A percentile compares a stretch with the other conserved stretches of the same genome.
Conservation (phyloP, 371 early-diverging fungal genomes). For the Catenaria anguillulae region DNA sequence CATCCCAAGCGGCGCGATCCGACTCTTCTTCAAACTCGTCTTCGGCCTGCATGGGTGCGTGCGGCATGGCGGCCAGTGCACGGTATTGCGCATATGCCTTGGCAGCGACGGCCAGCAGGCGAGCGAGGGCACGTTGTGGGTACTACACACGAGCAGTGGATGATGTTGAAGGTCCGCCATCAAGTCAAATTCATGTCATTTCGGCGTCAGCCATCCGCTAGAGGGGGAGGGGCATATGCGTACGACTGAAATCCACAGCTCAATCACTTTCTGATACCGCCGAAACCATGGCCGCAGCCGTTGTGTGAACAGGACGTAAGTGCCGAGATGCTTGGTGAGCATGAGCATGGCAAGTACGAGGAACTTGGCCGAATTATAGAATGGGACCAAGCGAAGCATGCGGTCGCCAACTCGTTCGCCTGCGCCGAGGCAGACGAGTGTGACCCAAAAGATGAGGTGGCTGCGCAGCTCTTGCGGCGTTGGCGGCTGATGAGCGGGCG, state of each 20-base stretch:
- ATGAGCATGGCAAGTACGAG: neutral
- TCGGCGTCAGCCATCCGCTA: too few relatives aligned
- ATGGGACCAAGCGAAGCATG: neutral
- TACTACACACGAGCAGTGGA: neutral
- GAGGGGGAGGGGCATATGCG: too few relatives aligned
- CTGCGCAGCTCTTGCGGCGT: neutral
- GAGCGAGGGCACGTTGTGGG: neutral
- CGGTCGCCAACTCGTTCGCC: neutral
- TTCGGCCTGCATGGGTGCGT: neutral
- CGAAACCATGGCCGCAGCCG: slow-evolving; percentile 1
- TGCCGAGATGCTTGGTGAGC: neutral
- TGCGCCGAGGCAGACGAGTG: neutral
- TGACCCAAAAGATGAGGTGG: slow-evolving; percentile 2
- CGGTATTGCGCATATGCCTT: neutral
- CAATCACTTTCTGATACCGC: neutral
- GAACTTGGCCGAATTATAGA: neutral
- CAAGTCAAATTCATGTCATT: too few relatives aligned
- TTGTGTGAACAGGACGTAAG: neutral
- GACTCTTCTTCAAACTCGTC: neutral
- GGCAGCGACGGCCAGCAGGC: neutral
- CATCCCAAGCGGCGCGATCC: too few relatives aligned
- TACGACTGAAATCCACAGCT: neutral
- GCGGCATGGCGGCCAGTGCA: neutral
- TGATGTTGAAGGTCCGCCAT: too few relatives aligned
- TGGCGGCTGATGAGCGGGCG: neutral